phyloP scores from a whole-genome alignment of 768 basidiomycete species.

The Melanogaster broomeanus region DNA sequence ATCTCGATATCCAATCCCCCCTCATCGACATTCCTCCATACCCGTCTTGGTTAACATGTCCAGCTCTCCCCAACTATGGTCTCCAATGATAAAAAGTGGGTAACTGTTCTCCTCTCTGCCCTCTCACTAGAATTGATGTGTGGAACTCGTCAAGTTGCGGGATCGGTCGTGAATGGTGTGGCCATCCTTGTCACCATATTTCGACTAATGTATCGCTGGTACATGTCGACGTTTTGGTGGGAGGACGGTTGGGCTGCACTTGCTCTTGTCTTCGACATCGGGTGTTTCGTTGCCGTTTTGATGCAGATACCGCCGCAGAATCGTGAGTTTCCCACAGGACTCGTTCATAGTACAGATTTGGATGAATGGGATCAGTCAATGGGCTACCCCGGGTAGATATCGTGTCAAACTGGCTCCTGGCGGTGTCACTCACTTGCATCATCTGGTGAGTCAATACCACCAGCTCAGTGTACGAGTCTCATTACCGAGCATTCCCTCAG shows the following conservation, averaged over 20 bases:
- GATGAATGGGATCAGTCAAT: no score
- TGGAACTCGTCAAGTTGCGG: no score
- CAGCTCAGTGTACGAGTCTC: neutral
- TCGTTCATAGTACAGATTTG: no score
- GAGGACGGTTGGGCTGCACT: slow-evolving; percentile 23
- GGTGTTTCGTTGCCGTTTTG: slow-evolving; percentile 2
- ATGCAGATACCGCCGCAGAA: slow-evolving; percentile 11
- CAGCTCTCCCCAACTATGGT: no score
- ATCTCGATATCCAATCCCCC: no score
- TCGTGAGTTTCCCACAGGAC: no score
- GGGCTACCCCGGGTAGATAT: slow-evolving; percentile 11
- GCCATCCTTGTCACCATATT: slow-evolving; percentile 24
- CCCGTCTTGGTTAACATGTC: no score
- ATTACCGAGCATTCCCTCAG: slow-evolving; percentile 5
- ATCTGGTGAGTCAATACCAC: slow-evolving; percentile 5
- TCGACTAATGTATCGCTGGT: slow-evolving; percentile 22
- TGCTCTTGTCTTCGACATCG: slow-evolving; percentile 15
- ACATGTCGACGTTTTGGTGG: slow-evolving; percentile 23
- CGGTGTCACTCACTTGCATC: slow-evolving; percentile 17
- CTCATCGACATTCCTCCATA: no score
- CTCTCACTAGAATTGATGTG: no score
- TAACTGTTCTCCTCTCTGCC: no score
- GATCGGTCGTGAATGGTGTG: no score
- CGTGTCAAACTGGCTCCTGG: slow-evolving; percentile 11
- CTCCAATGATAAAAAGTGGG: no score